Base-by-base conservation (phyloP, 352 stramenopile genomes). In the Globisporangium apiculatum region DNA sequence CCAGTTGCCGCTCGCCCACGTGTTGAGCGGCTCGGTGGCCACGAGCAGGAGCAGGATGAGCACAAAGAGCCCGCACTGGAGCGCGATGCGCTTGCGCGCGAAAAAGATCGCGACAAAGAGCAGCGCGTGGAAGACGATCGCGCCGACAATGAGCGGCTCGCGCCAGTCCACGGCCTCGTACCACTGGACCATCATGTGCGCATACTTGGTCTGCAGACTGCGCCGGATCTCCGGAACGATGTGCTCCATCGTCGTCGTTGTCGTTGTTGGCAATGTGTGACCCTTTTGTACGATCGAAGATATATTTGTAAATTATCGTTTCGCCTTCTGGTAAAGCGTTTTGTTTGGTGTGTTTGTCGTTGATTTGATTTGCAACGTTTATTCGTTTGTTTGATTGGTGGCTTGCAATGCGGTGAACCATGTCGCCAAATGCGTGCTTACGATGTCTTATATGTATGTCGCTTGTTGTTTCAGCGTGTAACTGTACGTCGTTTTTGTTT, bases 161-260 rank as follows among this genome's bases (percentile, higher is more conserved):
- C 51, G 78, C 84, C 84, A 94, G 67, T 94, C 66, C 42, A 94
- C 76, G 8, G 79, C 73, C 58, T 94, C 81, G 65, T 91, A 94
- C 83, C 83, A 94, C 50, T 79, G 69, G 7, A 87, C 43, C 81
- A 94, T 86, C 53, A 88, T 40, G 48, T 87, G 79, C 53, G 72
- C 73, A 68, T 90, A 89, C 68, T 89, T 83, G 45, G 68, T 63
- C 60, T 75, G 76, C 62, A 92, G 65, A 41, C 88, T 76, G 69
- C 76, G 76, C 74, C 79, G 62, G 55, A 92, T 71, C 58, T 87
- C 73, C 48, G 73, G 65, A 46, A 74, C 78, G 48, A 89, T 71
- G 36, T 65, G 46, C 49, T 87, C 83, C 83, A 92, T 90, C 5
- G 24, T 31, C 24, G 24, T 31, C 24, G 24, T 31, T 3, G 24